These are phyloP conservation scores for Peronospora tabacina DNA, from an alignment of 352 stramenopile genomes.

Conservation along the genomic window DNA sequence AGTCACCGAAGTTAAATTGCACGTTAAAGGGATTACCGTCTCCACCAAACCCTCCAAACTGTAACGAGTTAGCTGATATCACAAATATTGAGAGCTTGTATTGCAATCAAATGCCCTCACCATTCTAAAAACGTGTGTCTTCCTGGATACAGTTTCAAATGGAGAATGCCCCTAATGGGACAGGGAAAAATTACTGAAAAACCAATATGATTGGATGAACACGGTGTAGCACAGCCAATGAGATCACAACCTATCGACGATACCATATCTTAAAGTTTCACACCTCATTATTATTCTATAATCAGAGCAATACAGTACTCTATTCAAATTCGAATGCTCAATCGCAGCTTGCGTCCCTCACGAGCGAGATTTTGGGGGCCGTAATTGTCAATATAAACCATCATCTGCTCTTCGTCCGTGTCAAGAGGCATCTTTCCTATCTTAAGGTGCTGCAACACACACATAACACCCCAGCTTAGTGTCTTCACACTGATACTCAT, in stretches of 20 bases:
- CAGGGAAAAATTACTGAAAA: neutral
- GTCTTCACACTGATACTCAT: conserved; percentile 11
- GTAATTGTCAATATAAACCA: conserved; percentile 48
- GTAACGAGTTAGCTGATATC: conserved; percentile 1
- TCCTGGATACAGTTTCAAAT: conserved; percentile 2
- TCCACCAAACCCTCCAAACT: conserved; percentile 69
- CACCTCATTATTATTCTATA: neutral
- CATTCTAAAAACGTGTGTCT: conserved; percentile 1
- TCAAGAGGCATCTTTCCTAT: conserved; percentile 44
- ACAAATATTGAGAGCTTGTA: neutral
- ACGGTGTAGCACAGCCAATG: neutral
- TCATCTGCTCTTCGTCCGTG: conserved; percentile 48
- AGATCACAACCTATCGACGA: neutral
- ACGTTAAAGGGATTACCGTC: conserved; percentile 75
- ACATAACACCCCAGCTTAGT: conserved; percentile 2
- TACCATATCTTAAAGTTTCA: too few species aligned
- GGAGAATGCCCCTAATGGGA: conserved; percentile 6
- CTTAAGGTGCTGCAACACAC: conserved; percentile 48
- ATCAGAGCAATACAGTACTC: neutral
- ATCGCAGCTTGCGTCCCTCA: conserved; percentile 54
- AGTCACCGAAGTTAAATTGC: conserved; percentile 75
- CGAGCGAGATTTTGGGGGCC: conserved; percentile 45
- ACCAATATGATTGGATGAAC: conserved; percentile 11
- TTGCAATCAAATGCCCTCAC: neutral
- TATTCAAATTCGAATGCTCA: conserved; percentile 39